These are phyloP conservation scores for Marsdenia floribunda DNA, from an alignment of 257 asterid species.

Conservation along the genomic window DNA sequence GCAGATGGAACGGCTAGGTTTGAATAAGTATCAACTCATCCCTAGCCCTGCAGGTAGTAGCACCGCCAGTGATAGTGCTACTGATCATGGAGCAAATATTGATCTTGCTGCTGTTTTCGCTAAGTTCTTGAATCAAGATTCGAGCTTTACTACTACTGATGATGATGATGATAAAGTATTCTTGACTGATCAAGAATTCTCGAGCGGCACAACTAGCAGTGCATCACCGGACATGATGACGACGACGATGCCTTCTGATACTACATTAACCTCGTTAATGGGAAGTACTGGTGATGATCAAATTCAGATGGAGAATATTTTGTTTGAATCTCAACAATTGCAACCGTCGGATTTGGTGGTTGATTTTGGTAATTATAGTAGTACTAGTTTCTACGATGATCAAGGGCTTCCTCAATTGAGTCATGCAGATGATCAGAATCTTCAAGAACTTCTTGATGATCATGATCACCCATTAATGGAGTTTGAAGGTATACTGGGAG, in stretches of 20 bases:
- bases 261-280: too few relatives aligned
- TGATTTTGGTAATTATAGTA: slow-evolving; percentile 12
- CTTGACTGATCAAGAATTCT: slow-evolving; percentile 27
- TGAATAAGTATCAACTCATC: slow-evolving; percentile 3
- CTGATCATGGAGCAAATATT: slow-evolving; percentile 29
- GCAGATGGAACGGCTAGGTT: not conserved
- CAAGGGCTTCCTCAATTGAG: slow-evolving; percentile 11
- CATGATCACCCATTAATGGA: slow-evolving; percentile 21
- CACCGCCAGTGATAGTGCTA: not conserved
- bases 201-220: slow-evolving; percentile 38
- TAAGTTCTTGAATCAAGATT: slow-evolving; percentile 48
- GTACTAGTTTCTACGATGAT: slow-evolving; percentile 7
- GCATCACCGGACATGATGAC: slow-evolving; percentile 30
- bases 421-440: slow-evolving; percentile 16
- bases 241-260: slow-evolving; percentile 3
- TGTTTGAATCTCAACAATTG: slow-evolving; percentile 24
- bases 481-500: slow-evolving; percentile 41
- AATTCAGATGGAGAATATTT: slow-evolving; percentile 28
- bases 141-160: slow-evolving; percentile 1
- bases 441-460: slow-evolving; percentile 35
- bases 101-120: slow-evolving; percentile 80
- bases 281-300: too few relatives aligned
- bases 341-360: slow-evolving; percentile 19
- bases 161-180: slow-evolving; percentile 13
- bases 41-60: not conserved